Evolutionary conservation across 345 rosid species (phyloP).

Genomic region (Rhodamnia argentea): DNA sequence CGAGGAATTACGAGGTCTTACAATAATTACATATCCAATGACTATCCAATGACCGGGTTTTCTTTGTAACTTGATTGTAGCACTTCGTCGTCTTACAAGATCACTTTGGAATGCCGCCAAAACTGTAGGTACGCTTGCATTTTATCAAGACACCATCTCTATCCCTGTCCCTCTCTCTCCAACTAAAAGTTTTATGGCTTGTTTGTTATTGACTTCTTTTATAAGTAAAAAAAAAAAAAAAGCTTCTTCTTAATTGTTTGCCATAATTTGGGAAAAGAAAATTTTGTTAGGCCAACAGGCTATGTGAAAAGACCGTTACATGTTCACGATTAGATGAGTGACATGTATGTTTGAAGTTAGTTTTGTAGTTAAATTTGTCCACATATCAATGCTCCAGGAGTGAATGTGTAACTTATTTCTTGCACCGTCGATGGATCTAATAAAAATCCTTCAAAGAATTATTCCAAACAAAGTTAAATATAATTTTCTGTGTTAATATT

Average conservation of each 20-base stretch:
- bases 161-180: fast-evolving
- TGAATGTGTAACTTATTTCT: not conserved
- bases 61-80: fast-evolving
- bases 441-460: too few relatives aligned
- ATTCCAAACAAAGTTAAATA: not conserved
- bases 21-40: fast-evolving
- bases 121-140: not conserved
- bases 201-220: not conserved
- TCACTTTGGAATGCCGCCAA: not conserved
- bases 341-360: not conserved
- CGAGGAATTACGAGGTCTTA: fast-evolving
- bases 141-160: fast-evolving
- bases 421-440: fast-evolving
- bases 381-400: fast-evolving
- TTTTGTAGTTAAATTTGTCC: not conserved
- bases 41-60: fast-evolving
- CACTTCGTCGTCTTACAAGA: fast-evolving
- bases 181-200: not conserved
- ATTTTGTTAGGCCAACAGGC: fast-evolving
- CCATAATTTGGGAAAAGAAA: not conserved
- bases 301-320: fast-evolving
- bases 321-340: not conserved
- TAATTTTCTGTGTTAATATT: too few relatives aligned
- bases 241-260: not conserved
- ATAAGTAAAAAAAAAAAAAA: not conserved